Conservation (phyloP, 2,329 filamentous ascomycete genomes). For the Juglanconis oblonga region DNA sequence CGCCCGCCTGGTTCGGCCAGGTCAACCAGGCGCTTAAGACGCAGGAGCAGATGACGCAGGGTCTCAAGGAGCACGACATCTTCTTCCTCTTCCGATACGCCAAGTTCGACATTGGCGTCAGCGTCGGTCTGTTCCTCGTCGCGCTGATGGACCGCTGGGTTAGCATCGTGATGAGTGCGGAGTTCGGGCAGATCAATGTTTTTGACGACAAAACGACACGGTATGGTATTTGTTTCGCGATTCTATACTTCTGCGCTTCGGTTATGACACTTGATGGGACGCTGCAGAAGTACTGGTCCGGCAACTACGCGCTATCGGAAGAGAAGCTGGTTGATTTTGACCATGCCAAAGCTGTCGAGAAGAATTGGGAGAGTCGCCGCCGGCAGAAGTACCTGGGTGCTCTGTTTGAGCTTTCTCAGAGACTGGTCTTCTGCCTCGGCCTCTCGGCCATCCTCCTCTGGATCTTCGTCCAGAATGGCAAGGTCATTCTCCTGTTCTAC, state of each 20-base stretch:
- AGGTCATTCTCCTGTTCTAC: slow-evolving; percentile 33
- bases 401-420: slow-evolving; percentile 28
- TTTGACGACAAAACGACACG: slow-evolving; percentile 30
- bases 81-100: slow-evolving; percentile 35
- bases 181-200: slow-evolving; percentile 25
- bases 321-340: slow-evolving; percentile 29
- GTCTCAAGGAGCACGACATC: slow-evolving; percentile 37
- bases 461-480: slow-evolving; percentile 29
- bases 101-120: slow-evolving; percentile 34
- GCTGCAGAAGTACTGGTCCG: slow-evolving; percentile 34
- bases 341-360: slow-evolving; percentile 24
- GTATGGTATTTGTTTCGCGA: slow-evolving; percentile 36
- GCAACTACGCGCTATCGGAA: slow-evolving; percentile 30
- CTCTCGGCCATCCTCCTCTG: slow-evolving; percentile 31
- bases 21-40: slow-evolving; percentile 32
- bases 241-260: slow-evolving; percentile 37
- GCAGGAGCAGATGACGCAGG: slow-evolving; percentile 32
- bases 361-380: slow-evolving; percentile 22
- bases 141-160: slow-evolving; percentile 38
- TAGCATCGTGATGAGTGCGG: slow-evolving; percentile 32
- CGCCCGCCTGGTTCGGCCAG: slow-evolving; percentile 34
- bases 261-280: slow-evolving; percentile 36
- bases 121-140: slow-evolving; percentile 36
- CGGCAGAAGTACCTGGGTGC: slow-evolving; percentile 24
- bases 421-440: slow-evolving; percentile 31